phyloP scores from a whole-genome alignment of 768 basidiomycete species.

The Lactifluus volemus region DNA sequence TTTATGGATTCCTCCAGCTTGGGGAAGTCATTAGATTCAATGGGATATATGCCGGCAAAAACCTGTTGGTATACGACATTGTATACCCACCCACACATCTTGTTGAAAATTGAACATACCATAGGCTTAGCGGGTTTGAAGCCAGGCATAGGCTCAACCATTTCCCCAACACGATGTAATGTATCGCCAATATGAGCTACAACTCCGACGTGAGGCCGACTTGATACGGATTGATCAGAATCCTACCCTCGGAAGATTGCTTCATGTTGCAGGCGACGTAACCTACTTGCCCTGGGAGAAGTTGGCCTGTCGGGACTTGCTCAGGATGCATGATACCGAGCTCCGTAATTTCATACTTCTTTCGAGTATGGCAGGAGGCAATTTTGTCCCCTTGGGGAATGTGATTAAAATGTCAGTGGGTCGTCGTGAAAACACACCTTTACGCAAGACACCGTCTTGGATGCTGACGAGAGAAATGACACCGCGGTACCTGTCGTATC shows the following conservation, averaged over 20 bases:
- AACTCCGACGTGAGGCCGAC: slow-evolving; percentile 1
- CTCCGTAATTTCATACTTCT: slow-evolving; percentile 83
- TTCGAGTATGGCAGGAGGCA: slow-evolving; percentile 71
- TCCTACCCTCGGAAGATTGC: slow-evolving; percentile 80
- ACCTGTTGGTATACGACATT: slow-evolving; percentile 41
- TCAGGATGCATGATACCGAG: slow-evolving; percentile 87
- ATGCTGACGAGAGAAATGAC: slow-evolving; percentile 88
- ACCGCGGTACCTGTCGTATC: slow-evolving; percentile 92
- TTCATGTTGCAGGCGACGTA: slow-evolving; percentile 97
- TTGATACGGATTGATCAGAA: not conserved
- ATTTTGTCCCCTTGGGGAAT: slow-evolving; percentile 73
- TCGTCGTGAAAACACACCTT: slow-evolving; percentile 41
- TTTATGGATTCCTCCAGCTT: slow-evolving; percentile 96
- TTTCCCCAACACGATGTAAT: slow-evolving; percentile 61
- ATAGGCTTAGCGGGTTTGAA: slow-evolving; percentile 92
- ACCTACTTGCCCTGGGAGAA: slow-evolving; percentile 77
- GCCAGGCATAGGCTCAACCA: slow-evolving; percentile 77
- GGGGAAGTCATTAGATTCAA: slow-evolving; percentile 83
- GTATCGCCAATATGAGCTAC: slow-evolving; percentile 93
- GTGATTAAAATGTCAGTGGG: not conserved
- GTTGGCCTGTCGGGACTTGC: slow-evolving; percentile 60
- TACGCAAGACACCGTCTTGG: slow-evolving; percentile 69
- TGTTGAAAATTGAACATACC: slow-evolving; percentile 37
- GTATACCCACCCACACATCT: not conserved
- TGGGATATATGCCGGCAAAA: slow-evolving; percentile 89